These are phyloP conservation scores for Cordyceps cicadae DNA, from an alignment of 2,329 filamentous ascomycete genomes.

Conservation along the genomic window DNA sequence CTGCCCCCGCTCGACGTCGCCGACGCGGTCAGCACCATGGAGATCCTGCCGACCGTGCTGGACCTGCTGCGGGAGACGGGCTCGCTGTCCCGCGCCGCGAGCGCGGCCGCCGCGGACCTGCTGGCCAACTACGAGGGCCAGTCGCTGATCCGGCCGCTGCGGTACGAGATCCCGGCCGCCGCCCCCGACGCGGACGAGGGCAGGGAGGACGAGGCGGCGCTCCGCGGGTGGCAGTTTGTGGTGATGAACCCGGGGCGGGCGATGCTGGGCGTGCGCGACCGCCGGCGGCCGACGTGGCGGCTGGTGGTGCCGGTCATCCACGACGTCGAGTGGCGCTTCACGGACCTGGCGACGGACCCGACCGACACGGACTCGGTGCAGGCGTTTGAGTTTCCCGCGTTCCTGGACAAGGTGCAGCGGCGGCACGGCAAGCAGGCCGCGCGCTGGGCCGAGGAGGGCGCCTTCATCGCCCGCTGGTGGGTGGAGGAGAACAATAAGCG, in stretches of 20 bases:
- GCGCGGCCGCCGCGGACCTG: slow-evolving; percentile 21
- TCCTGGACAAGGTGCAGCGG: background rate
- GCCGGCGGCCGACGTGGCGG: slow-evolving; percentile 15
- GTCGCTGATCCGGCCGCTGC: slow-evolving; percentile 23
- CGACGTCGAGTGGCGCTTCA: slow-evolving; percentile 13
- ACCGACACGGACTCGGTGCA: slow-evolving; percentile 10
- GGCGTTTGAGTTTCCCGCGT: slow-evolving; percentile 2
- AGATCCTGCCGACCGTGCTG: slow-evolving; percentile 27
- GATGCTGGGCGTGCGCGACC: slow-evolving; percentile 17
- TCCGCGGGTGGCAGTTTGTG: slow-evolving; percentile 21
- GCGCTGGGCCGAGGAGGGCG: slow-evolving; percentile 20
- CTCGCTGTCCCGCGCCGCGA: slow-evolving; percentile 23
- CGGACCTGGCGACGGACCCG: slow-evolving; percentile 7
- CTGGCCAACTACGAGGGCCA: slow-evolving; percentile 27
- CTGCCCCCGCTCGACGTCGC: slow-evolving; percentile 24
- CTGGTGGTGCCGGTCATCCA: slow-evolving; percentile 21
- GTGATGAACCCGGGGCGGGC: slow-evolving; percentile 21
- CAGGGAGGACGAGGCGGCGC: slow-evolving; percentile 6
- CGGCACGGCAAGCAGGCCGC: background rate
- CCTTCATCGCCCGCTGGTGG: slow-evolving; percentile 27
- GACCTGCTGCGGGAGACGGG: slow-evolving; percentile 26
- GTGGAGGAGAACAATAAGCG: slow-evolving; percentile 29
- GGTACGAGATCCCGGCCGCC: too few species aligned
- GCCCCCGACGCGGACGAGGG: too few species aligned
- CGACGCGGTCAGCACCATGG: slow-evolving; percentile 23